These are phyloP conservation scores for Panaeolus papilionaceus DNA, from an alignment of 768 basidiomycete species.

Conservation along the genomic window DNA sequence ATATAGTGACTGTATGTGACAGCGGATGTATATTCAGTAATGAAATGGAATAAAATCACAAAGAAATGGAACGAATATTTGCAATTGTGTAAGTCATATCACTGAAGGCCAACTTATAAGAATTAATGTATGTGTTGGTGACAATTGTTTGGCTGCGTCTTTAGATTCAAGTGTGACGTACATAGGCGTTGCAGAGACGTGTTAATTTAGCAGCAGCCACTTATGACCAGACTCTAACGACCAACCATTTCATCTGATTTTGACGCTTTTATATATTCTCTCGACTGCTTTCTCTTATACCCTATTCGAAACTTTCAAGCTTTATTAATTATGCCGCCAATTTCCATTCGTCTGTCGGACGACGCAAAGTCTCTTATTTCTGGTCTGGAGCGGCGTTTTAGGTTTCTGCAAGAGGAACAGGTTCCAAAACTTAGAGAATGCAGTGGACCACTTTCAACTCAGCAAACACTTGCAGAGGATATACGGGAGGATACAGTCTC, in stretches of 20 bases:
- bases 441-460: slow-evolving; percentile 68
- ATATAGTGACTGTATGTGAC: no score
- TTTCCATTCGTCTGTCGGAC: slow-evolving; percentile 59
- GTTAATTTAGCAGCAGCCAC: background rate
- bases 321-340: slow-evolving; percentile 60
- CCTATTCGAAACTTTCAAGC: background rate
- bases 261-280: background rate
- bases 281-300: background rate
- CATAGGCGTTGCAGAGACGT: background rate
- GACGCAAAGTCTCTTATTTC: slow-evolving; percentile 57
- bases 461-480: slow-evolving; percentile 78
- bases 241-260: background rate
- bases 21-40: no score
- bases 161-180: slow-evolving; percentile 6
- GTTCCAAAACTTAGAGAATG: slow-evolving; percentile 77
- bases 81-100: no score
- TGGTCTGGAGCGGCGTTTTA: slow-evolving; percentile 58
- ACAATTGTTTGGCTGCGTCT: background rate
- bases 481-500: slow-evolving; percentile 76
- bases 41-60: no score
- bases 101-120: no score
- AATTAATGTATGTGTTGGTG: background rate
- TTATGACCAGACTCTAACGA: background rate
- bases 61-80: no score
- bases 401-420: slow-evolving; percentile 72